phyloP scores from a whole-genome alignment of 2,329 filamentous ascomycete genomes.

The Capronia epimyces region DNA sequence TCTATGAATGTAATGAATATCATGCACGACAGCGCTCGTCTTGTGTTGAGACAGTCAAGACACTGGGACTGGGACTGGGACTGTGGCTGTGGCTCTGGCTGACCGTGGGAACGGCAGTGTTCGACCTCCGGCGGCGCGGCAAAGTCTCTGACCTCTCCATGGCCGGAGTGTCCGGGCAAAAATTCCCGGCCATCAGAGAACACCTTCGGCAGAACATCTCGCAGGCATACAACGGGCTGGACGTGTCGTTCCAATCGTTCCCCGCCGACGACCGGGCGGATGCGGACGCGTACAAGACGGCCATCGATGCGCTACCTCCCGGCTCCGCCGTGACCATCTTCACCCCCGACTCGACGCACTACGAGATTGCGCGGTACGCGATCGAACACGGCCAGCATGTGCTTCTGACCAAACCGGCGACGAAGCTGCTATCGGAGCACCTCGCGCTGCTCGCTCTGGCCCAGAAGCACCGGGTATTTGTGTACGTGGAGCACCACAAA shows the following conservation, averaged over 20 bases:
- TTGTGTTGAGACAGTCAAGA: too few relatives aligned
- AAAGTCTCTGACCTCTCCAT: constrained; percentile 83
- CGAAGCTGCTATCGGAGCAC: constrained; percentile 77
- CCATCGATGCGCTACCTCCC: constrained; percentile 71
- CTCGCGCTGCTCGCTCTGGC: constrained; percentile 67
- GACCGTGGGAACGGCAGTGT: too few relatives aligned
- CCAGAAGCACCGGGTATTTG: constrained; percentile 70
- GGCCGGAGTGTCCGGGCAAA: constrained; percentile 82
- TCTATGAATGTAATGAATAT: too few relatives aligned
- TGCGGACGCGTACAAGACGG: constrained; percentile 76
- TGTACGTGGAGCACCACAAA: constrained; percentile 95
- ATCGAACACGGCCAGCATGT: constrained; percentile 85
- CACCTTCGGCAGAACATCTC: constrained; percentile 85
- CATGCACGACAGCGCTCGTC: too few relatives aligned
- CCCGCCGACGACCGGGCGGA: constrained; percentile 68
- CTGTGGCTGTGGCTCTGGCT: too few relatives aligned
- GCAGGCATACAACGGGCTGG: constrained; percentile 79
- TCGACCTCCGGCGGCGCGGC: constrained; percentile 61
- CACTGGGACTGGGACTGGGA: too few relatives aligned
- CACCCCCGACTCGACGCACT: constrained; percentile 89
- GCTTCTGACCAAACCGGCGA: constrained; percentile 88
- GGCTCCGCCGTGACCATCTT: constrained; percentile 94
- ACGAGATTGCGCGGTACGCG: constrained; percentile 84
- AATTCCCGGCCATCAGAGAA: constrained; percentile 87
- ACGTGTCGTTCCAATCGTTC: constrained; percentile 79